These are phyloP conservation scores for Eucalyptus camaldulensis DNA, from an alignment of 345 rosid species.

Conservation along the genomic window DNA sequence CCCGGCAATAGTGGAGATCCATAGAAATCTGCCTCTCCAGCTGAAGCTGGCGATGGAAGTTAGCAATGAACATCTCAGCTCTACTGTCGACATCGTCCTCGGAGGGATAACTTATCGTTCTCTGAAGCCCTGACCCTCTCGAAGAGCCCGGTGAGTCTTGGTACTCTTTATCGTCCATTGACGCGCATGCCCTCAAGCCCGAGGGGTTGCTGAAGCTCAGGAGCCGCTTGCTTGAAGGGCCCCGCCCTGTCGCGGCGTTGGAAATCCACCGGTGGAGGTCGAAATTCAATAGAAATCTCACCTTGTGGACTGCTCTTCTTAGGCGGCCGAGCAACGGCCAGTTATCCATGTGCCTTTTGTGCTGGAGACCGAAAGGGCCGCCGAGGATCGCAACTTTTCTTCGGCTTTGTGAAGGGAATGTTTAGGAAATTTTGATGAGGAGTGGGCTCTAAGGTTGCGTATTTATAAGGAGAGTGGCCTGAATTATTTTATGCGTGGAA, in stretches of 20 bases:
- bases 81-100: constrained; percentile 21
- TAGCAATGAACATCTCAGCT: constrained; percentile 28
- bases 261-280: constrained; percentile 37
- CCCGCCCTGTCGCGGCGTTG: constrained; percentile 19
- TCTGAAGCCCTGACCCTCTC: not conserved
- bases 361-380: not conserved
- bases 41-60: constrained; percentile 24
- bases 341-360: not conserved
- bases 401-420: not conserved
- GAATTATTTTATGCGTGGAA: not conserved
- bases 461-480: not conserved
- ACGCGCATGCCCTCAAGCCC: constrained; percentile 38
- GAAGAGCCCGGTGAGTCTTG: not conserved
- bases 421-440: not conserved
- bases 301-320: constrained; percentile 56
- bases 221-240: constrained; percentile 12
- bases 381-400: not conserved
- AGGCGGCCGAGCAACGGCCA: constrained; percentile 46
- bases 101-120: constrained; percentile 17
- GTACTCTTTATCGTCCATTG: not conserved
- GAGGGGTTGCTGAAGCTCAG: constrained; percentile 55
- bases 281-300: constrained; percentile 39
- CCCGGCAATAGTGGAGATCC: constrained; percentile 9
- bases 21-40: constrained; percentile 28
- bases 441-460: not conserved